Conservation (phyloP, 495 filamentous ascomycete genomes). For the Letharia columbiana region DNA sequence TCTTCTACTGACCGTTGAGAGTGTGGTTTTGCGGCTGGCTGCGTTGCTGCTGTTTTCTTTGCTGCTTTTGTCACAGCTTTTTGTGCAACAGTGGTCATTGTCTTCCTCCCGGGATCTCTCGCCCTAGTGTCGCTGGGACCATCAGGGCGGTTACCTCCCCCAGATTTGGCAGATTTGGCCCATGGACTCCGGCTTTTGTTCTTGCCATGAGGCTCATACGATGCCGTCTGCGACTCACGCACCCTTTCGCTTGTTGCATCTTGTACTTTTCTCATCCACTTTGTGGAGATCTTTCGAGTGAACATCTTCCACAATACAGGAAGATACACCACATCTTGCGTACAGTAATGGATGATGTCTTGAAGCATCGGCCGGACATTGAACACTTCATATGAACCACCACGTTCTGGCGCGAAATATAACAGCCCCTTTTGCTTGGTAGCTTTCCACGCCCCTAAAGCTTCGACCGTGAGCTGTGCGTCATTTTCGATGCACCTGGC, state of each 20-base stretch:
- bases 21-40: background rate
- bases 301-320: constrained; percentile 32
- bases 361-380: constrained; percentile 37
- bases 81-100: background rate
- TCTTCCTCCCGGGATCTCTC: background rate
- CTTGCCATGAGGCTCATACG: constrained; percentile 9
- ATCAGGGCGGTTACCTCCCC: background rate
- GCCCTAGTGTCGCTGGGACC: background rate
- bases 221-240: constrained; percentile 8
- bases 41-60: constrained; percentile 9
- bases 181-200: constrained; percentile 13
- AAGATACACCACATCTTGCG: constrained; percentile 39
- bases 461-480: constrained; percentile 17
- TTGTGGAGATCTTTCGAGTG: constrained; percentile 22
- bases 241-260: constrained; percentile 27
- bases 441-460: constrained; percentile 29
- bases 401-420: constrained; percentile 34
- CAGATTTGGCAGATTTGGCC: constrained; percentile 5
- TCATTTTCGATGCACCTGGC: constrained; percentile 39
- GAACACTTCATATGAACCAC: constrained; percentile 43
- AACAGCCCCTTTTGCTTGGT: constrained; percentile 35
- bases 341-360: constrained; percentile 41
- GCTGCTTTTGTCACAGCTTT: constrained; percentile 4
- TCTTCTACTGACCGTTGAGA: background rate
- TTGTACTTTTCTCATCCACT: constrained; percentile 26